Conservation (phyloP, 73 alveolate genomes). For the Paramecium octaurelia region DNA sequence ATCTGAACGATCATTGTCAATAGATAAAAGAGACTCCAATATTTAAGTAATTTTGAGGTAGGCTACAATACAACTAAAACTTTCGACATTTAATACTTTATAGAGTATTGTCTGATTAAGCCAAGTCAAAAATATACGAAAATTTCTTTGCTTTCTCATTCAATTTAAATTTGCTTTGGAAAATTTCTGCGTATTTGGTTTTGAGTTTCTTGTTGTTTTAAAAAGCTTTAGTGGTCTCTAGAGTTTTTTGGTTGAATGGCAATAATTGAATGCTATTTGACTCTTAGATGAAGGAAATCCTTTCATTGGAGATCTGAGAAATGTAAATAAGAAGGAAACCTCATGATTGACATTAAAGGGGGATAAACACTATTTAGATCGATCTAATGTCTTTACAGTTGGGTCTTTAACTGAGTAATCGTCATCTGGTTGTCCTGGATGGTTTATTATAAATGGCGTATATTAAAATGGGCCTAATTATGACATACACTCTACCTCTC, state of each 20-base stretch:
- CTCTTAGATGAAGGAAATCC: background rate
- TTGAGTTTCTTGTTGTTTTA: background rate
- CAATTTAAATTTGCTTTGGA: background rate
- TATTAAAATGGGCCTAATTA: conserved; percentile 24
- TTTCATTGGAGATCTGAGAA: background rate
- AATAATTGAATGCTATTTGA: background rate
- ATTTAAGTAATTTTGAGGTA: background rate
- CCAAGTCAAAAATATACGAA: background rate
- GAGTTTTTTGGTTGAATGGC: background rate
- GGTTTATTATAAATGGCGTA: background rate
- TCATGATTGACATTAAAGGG: background rate
- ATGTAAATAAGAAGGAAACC: background rate
- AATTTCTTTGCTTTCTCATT: background rate
- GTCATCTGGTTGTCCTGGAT: conserved; percentile 38
- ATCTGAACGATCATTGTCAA: background rate
- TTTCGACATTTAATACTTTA: background rate
- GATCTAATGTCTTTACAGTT: conserved; percentile 27
- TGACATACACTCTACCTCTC: background rate
- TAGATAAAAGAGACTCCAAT: background rate
- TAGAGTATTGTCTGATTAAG: background rate
- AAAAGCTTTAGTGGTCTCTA: background rate
- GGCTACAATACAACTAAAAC: background rate
- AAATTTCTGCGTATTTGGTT: background rate
- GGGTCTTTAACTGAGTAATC: conserved; percentile 20
- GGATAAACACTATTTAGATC: conserved; percentile 24